phyloP scores from a whole-genome alignment of 257 asterid species.

The Echium plantagineum region DNA sequence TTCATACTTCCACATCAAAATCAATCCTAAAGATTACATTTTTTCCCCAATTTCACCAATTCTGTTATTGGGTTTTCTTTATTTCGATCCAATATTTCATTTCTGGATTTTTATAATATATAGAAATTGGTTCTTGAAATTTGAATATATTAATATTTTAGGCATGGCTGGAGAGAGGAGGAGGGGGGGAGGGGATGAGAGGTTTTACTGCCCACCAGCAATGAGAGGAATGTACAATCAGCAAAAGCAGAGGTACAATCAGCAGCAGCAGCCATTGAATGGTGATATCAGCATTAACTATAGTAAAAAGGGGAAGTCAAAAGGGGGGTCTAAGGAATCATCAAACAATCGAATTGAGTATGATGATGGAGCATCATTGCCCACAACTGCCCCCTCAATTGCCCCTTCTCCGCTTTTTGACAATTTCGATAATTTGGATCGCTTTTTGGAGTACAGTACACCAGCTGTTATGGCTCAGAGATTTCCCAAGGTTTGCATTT shows the following conservation, averaged over 20 bases:
- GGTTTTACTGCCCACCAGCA: constrained; percentile 83
- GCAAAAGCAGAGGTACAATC: constrained; percentile 29
- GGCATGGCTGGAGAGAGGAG: constrained; percentile 29
- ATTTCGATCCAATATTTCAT: too few species aligned
- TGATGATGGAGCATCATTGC: constrained; percentile 15
- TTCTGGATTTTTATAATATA: background rate
- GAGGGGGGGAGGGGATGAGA: constrained; percentile 44
- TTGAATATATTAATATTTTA: too few species aligned
- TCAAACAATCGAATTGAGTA: constrained; percentile 14
- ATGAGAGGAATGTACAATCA: constrained; percentile 46
- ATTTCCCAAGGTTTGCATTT: constrained; percentile 43
- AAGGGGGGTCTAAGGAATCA: constrained; percentile 9
- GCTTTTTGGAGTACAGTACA: constrained; percentile 71
- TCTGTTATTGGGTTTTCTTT: background rate
- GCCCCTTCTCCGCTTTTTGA: constrained; percentile 7
- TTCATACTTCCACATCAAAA: too few species aligned
- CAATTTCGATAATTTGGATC: constrained; percentile 51
- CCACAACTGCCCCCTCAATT: constrained; percentile 9
- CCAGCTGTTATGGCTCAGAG: constrained; percentile 64
- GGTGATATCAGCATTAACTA: background rate
- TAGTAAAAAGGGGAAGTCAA: constrained; percentile 13
- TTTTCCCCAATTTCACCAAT: too few species aligned
- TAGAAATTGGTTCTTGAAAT: too few species aligned
- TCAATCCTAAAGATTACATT: background rate
- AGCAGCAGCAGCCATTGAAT: constrained; percentile 16